Conservation (phyloP, 345 rosid genomes). For the Syzygium oleosum region DNA sequence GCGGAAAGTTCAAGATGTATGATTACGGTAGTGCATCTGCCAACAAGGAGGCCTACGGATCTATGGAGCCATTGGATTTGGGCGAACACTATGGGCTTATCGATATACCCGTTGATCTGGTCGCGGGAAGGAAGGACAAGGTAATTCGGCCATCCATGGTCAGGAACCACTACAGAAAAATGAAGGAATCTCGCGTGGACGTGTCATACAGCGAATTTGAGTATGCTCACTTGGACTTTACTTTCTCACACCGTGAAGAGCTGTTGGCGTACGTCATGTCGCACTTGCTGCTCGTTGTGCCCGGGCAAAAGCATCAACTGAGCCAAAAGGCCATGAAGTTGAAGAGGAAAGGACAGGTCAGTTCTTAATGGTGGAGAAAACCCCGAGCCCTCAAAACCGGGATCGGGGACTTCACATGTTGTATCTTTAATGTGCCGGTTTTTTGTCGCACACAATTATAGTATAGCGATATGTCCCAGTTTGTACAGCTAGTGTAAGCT, state of each 20-base stretch:
- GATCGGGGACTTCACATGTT: neutral
- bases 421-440: neutral
- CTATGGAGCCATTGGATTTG: slow-evolving; percentile 80
- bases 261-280: slow-evolving; percentile 78
- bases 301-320: slow-evolving; percentile 17
- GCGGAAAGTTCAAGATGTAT: slow-evolving; percentile 67
- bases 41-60: slow-evolving; percentile 66
- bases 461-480: neutral
- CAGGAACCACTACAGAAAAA: slow-evolving; percentile 58
- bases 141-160: slow-evolving; percentile 84
- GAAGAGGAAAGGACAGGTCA: slow-evolving; percentile 29
- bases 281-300: slow-evolving; percentile 51
- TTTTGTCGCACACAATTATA: neutral
- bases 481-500: neutral
- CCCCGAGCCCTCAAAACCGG: neutral
- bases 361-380: neutral
- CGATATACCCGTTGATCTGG: slow-evolving; percentile 74
- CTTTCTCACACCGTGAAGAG: slow-evolving; percentile 85
- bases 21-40: slow-evolving; percentile 62
- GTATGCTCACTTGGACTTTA: slow-evolving; percentile 94
- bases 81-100: slow-evolving; percentile 58
- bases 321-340: slow-evolving; percentile 25
- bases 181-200: slow-evolving; percentile 65
- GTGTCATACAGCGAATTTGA: slow-evolving; percentile 69
- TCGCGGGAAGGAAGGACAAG: slow-evolving; percentile 79